Evolutionary conservation across 2,329 filamentous ascomycete species (phyloP).

Genomic region (Coniella vitis): DNA sequence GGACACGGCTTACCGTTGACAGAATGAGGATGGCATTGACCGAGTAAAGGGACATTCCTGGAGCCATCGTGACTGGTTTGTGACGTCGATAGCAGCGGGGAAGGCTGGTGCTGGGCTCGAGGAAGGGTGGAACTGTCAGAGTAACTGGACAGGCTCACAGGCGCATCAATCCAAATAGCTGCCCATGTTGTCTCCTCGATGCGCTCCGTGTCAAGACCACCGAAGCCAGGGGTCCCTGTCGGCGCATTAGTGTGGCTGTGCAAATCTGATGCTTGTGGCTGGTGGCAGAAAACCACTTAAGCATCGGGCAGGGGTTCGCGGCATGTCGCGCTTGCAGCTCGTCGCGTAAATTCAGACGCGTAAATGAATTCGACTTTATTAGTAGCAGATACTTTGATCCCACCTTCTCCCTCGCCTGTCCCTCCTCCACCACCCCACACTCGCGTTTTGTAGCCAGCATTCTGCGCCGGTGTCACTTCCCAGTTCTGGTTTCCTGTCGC

Average conservation of each 20-base stretch:
- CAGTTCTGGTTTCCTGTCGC: not conserved
- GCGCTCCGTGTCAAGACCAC: slow-evolving; percentile 17
- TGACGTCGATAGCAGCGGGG: slow-evolving; percentile 1
- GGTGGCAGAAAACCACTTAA: not conserved
- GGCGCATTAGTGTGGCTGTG: not conserved
- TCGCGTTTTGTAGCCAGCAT: not conserved
- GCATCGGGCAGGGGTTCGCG: slow-evolving; percentile 2
- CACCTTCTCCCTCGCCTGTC: not conserved
- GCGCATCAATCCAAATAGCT: slow-evolving; percentile 7
- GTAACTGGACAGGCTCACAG: not conserved
- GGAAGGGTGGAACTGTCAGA: not conserved
- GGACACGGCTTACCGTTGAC: slow-evolving; percentile 11
- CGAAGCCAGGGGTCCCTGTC: slow-evolving; percentile 3
- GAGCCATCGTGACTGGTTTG: slow-evolving; percentile 50
- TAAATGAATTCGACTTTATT: slow-evolving; percentile 1
- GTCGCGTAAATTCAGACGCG: slow-evolving; percentile 1
- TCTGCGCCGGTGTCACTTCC: not conserved
- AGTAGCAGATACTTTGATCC: not conserved
- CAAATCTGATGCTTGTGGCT: not conserved
- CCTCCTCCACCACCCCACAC: not conserved
- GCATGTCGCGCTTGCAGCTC: not conserved
- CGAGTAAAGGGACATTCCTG: slow-evolving; percentile 68
- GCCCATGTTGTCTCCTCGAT: slow-evolving; percentile 4
- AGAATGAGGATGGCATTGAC: slow-evolving; percentile 59
- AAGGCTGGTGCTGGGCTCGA: not conserved